phyloP scores from a whole-genome alignment of 2,329 filamentous ascomycete species.

The Trichophyton benhamiae region DNA sequence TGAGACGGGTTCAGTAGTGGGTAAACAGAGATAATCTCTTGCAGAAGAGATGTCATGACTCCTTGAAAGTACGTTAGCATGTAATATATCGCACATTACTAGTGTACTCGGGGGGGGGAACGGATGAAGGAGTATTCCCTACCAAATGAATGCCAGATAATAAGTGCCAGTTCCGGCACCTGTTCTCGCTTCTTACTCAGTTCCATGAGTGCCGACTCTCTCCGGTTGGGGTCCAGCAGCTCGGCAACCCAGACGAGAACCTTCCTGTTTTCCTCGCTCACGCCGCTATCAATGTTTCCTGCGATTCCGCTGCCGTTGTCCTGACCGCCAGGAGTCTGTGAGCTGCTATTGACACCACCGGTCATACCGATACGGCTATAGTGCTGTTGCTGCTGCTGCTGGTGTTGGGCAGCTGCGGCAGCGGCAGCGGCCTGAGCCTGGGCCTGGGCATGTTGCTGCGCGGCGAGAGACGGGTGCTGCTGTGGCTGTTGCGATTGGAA shows the following conservation, averaged over 20 bases:
- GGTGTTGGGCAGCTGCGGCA: slow-evolving; percentile 30
- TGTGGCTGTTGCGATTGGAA: slow-evolving; percentile 25
- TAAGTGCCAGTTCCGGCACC: slow-evolving; percentile 87
- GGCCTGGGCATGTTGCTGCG: slow-evolving; percentile 26
- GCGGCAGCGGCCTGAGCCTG: slow-evolving; percentile 31
- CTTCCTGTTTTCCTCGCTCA: slow-evolving; percentile 81
- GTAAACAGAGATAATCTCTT: slow-evolving; percentile 98
- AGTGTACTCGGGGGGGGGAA: neutral
- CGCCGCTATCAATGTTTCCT: slow-evolving; percentile 47
- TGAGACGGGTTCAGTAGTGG: slow-evolving; percentile 92
- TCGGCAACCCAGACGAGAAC: slow-evolving; percentile 92
- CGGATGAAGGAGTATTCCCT: slow-evolving; percentile 17
- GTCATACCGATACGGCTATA: slow-evolving; percentile 62
- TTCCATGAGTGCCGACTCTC: slow-evolving; percentile 84
- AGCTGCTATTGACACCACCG: slow-evolving; percentile 40
- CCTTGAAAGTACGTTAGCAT: slow-evolving; percentile 39
- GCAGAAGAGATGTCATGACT: slow-evolving; percentile 93
- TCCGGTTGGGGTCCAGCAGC: slow-evolving; percentile 70
- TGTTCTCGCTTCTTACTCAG: slow-evolving; percentile 98
- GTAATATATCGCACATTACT: neutral
- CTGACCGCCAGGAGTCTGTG: slow-evolving; percentile 19
- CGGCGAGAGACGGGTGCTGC: slow-evolving; percentile 30
- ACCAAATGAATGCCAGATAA: slow-evolving; percentile 98
- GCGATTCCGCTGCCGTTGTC: slow-evolving; percentile 21
- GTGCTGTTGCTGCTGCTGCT: slow-evolving; percentile 38